These are phyloP conservation scores for Gnetum montanum DNA, from an alignment of 75 land plant species.

Conservation along the genomic window DNA sequence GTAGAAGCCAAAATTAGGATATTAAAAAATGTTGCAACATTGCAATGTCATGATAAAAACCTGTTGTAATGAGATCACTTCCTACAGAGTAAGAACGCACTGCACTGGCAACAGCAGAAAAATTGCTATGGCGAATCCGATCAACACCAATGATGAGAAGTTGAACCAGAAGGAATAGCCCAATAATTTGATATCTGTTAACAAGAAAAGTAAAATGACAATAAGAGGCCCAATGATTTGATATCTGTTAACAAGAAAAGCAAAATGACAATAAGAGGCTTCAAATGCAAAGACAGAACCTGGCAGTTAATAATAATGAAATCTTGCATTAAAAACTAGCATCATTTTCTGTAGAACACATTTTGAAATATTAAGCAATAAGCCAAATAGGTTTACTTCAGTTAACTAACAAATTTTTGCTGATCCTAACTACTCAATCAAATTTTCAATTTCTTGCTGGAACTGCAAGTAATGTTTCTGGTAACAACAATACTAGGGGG, in stretches of 20 bases:
- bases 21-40: too few relatives aligned
- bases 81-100: slow-evolving; percentile 42
- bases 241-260: slow-evolving; percentile 91
- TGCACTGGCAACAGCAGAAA: slow-evolving; percentile 68
- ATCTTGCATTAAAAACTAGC: background rate
- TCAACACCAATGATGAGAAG: slow-evolving; percentile 82
- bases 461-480: too few relatives aligned
- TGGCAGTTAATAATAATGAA: too few relatives aligned
- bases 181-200: slow-evolving; percentile 96
- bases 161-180: slow-evolving; percentile 90
- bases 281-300: too few relatives aligned
- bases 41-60: too few relatives aligned
- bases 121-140: slow-evolving; percentile 67
- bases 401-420: too few relatives aligned
- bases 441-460: too few relatives aligned
- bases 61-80: slow-evolving; percentile 36
- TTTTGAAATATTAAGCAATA: background rate
- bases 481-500: too few relatives aligned
- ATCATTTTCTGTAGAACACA: background rate
- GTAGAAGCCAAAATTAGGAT: too few relatives aligned
- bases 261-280: slow-evolving; percentile 80
- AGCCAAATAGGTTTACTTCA: too few relatives aligned
- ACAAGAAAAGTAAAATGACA: slow-evolving; percentile 78
- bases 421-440: too few relatives aligned
- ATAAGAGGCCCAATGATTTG: slow-evolving; percentile 92